These are phyloP conservation scores for Alternaria viburni DNA, from an alignment of 2,329 filamentous ascomycete genomes.

Conservation along the genomic window DNA sequence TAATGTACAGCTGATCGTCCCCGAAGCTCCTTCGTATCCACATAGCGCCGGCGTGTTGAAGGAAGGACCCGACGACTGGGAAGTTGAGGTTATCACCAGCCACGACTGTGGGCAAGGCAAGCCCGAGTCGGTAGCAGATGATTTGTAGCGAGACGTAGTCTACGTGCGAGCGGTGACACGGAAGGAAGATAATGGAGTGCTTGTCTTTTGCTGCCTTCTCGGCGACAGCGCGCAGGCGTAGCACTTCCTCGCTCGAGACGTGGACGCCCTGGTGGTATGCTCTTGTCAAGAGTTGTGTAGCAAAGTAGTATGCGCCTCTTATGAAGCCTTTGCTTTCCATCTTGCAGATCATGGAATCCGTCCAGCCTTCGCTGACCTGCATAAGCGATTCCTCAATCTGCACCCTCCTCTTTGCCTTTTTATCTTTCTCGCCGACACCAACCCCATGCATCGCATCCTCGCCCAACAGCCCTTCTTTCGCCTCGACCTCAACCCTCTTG, in stretches of 20 bases:
- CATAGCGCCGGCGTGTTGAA: constrained; percentile 96
- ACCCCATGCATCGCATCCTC: constrained; percentile 55
- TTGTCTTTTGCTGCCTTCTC: constrained; percentile 83
- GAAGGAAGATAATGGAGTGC: constrained; percentile 94
- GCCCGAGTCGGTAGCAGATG: constrained; percentile 91
- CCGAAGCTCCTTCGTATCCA: constrained; percentile 94
- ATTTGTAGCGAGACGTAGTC: constrained; percentile 95
- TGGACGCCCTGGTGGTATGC: constrained; percentile 98
- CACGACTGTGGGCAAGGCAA: constrained; percentile 88
- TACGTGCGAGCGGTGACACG: constrained; percentile 92
- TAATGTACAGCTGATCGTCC: constrained; percentile 86
- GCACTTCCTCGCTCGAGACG: constrained; percentile 91
- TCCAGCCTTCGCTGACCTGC: constrained; percentile 84
- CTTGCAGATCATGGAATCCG: constrained; percentile 98
- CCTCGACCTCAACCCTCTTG: constrained; percentile 75
- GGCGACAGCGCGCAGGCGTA: constrained; percentile 81
- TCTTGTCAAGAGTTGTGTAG: constrained; percentile 84
- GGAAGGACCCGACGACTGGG: constrained; percentile 83
- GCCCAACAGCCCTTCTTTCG: constrained; percentile 69
- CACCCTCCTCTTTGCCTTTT: constrained; percentile 65
- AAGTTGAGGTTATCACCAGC: constrained; percentile 97
- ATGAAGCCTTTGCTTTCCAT: constrained; percentile 96
- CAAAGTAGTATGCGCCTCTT: constrained; percentile 85
- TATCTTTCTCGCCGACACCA: constrained; percentile 60
- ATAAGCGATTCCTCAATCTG: constrained; percentile 76